Base-by-base conservation (phyloP, 2,329 filamentous ascomycete genomes). In the Cladosporium sp. region DNA sequence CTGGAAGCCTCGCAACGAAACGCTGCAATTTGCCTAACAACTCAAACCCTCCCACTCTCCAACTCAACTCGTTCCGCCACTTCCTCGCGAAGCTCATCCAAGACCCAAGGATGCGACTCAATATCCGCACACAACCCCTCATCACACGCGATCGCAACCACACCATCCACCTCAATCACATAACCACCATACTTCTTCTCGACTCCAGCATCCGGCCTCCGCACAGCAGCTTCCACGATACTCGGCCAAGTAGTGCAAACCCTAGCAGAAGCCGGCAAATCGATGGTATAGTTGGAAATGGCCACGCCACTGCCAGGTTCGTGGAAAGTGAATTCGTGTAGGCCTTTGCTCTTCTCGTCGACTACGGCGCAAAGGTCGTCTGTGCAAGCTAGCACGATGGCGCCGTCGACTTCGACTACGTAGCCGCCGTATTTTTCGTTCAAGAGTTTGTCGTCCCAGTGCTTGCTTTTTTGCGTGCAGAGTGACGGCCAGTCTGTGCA, bases 171-270 rank as follows among this genome's bases (percentile, higher is more conserved):
- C 26, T 51, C 59, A 24, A 49, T 49, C 38, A 49, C 59, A 34
- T 30, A 34, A 15, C 59, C 41, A 6, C 59, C 59, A 51, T 51
- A 51, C 26, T 61, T 51, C 59, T 51, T 47, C 59, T 49, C 41
- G 4, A 61, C n/a, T 12, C 10, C 18, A n/a, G 26, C 14, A 1
- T 24, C 7, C 15, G 38, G 26, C 28, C 59, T 28, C 28, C 30
- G 38, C 59, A 61, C 18, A 18, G 24, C 28, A n/a, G 59, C 59
- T 24, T 44, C 59, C 28, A 21, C 26, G 28, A 61, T 21, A 24
- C 41, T 61, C 4, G 59, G 59, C 21, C 21, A 49, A 1, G 15
- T 32, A 3, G 59, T 32, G 15, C 38, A 41, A 21, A 51, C 11
- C 30, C 26, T 61, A 14, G 59, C 59, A 34, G 38, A 21, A 1